Base-by-base conservation (phyloP, 257 asterid genomes). In the Capsicum rhomboideum region DNA sequence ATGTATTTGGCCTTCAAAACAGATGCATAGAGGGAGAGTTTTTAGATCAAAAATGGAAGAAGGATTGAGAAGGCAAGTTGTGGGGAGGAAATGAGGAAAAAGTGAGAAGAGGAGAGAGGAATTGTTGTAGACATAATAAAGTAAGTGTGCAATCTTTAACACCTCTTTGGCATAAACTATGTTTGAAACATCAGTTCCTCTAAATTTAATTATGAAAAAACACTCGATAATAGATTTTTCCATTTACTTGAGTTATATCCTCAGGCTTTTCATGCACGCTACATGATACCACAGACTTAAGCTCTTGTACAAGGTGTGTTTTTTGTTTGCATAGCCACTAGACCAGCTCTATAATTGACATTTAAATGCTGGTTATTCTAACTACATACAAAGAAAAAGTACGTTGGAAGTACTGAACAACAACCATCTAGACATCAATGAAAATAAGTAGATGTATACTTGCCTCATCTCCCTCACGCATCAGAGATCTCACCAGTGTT, bases 401-500 rank as follows among this genome's bases (percentile, higher is more conserved):
- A 72, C 10, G 31, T 42, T n/a, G 16, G 80, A 52, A 6, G 37
- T 21, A 74, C 23, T 53, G 58, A 77, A 53, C 34, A 49, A 55
- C 61, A 79, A 71, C 78, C 82, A 88, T 59, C 81, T 58, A 67
- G 23, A 80, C 74, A 82, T 79, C 42, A 85, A 56, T 6, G 78
- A 82, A 82, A 82, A 82, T 52, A 69, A 77, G 72, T 79, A 82
- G 74, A 26, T 42, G 28, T 79, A 85, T 81, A 78, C 99, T 90
- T 92, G 92, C 99, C 98, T 96, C 93, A 79, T 93, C 93, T 86
- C 97, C 98, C 88, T 96, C 98, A 20, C 99, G 98, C 98, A 94
- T 94, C 88, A 96, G 90, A 52, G 99, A 94, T 75, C 99, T 97
- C 89, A 96, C 94, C 92, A 96, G 84, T 52, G 99, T 96, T 64